Conservation (phyloP, 2,329 filamentous ascomycete species). For the Fusarium sambucinum region DNA sequence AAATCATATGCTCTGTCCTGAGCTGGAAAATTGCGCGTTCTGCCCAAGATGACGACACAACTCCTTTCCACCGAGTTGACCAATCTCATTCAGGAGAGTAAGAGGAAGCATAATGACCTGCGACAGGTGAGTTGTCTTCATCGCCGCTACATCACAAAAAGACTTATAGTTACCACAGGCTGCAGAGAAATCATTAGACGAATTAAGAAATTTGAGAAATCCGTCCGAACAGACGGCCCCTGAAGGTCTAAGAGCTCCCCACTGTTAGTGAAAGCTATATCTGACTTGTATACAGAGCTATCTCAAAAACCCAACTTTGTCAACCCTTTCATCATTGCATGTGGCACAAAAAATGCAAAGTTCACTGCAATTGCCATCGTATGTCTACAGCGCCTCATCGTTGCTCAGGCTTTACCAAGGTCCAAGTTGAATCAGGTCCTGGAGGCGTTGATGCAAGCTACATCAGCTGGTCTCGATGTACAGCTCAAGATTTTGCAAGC, state of each 20-base stretch:
- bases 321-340: slow-evolving; percentile 94
- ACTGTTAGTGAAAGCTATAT: slow-evolving; percentile 25
- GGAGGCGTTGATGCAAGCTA: slow-evolving; percentile 87
- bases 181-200: slow-evolving; percentile 91
- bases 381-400: slow-evolving; percentile 88
- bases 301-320: slow-evolving; percentile 85
- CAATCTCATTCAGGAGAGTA: slow-evolving; percentile 94
- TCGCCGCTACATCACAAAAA: not conserved
- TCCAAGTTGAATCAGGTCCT: slow-evolving; percentile 87
- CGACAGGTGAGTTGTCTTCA: slow-evolving; percentile 71
- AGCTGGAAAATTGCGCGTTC: slow-evolving; percentile 39
- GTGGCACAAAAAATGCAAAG: slow-evolving; percentile 88
- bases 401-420: slow-evolving; percentile 82
- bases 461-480: slow-evolving; percentile 84
- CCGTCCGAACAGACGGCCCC: slow-evolving; percentile 55
- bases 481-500: slow-evolving; percentile 97
- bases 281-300: slow-evolving; percentile 72
- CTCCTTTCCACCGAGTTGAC: slow-evolving; percentile 88
- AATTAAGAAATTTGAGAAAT: slow-evolving; percentile 72
- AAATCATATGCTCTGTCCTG: slow-evolving; percentile 43
- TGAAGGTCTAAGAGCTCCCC: slow-evolving; percentile 50
- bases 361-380: slow-evolving; percentile 89
- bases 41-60: slow-evolving; percentile 84
- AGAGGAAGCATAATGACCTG: slow-evolving; percentile 91
- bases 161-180: slow-evolving; percentile 65